A percentile compares a stretch with the other conserved stretches of the same genome.
Evolutionary conservation across 1,284 basidiomycete genomes (phyloP).

Genomic region (Apiotrichum montevideense): DNA sequence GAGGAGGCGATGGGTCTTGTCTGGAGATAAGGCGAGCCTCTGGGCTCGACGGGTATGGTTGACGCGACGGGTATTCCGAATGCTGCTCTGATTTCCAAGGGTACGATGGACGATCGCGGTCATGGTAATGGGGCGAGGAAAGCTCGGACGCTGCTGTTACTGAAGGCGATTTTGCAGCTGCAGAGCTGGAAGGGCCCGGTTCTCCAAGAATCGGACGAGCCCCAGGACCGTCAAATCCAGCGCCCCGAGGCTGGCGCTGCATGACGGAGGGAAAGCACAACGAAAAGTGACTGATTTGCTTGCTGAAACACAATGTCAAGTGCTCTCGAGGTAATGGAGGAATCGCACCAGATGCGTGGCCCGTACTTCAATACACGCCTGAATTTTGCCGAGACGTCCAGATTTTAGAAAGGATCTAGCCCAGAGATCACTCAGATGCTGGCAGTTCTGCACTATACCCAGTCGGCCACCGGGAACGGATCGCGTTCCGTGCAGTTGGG

Average conservation of each 20-base stretch:
- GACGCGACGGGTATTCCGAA: not conserved
- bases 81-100: not conserved
- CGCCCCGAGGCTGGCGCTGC: conserved; percentile 3
- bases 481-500: too few relatives aligned
- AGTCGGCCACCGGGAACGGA: not conserved
- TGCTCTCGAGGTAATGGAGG: too few relatives aligned
- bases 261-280: not conserved
- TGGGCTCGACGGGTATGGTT: not conserved
- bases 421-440: not conserved
- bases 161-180: not conserved
- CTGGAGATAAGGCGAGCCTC: not conserved
- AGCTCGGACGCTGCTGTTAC: not conserved
- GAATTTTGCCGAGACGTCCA: not conserved
- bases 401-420: not conserved
- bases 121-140: not conserved
- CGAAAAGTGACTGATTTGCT: too few relatives aligned
- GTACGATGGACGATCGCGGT: not conserved
- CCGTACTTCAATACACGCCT: too few relatives aligned
- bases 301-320: too few relatives aligned
- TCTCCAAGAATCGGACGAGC: conserved; percentile 21
- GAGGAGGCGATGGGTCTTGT: not conserved
- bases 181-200: conserved; percentile 5
- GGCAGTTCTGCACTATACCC: not conserved
- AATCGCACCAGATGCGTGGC: too few relatives aligned
- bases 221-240: conserved; percentile 23